Conservation (phyloP, 805 yeast species). For the Huiozyma sinensis region DNA sequence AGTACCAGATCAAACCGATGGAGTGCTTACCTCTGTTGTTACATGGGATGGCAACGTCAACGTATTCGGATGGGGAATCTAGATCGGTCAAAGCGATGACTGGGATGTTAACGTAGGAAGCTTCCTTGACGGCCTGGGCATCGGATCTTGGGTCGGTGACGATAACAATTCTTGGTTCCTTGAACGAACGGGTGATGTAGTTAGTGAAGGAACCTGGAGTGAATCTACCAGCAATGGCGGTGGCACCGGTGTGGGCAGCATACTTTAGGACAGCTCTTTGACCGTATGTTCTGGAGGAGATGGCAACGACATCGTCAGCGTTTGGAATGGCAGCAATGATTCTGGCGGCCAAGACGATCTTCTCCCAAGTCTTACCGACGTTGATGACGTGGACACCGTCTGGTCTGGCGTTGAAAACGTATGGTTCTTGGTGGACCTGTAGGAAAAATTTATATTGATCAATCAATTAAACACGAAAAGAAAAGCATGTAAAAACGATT, state of each 20-base stretch:
- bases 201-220: constrained; percentile 99
- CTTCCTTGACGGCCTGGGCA: constrained; percentile 99
- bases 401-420: constrained; percentile 96
- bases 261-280: constrained; percentile 99
- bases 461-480: too few species aligned
- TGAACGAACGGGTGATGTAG: constrained; percentile 99
- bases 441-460: constrained; percentile 1
- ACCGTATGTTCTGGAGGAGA: constrained; percentile 98
- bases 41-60: constrained; percentile 99
- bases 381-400: constrained; percentile 98
- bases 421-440: constrained; percentile 25
- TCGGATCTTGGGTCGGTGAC: constrained; percentile 99
- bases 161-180: constrained; percentile 98
- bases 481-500: too few species aligned
- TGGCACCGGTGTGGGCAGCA: constrained; percentile 99
- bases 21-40: constrained; percentile 99
- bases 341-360: constrained; percentile 98
- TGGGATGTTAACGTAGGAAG: constrained; percentile 99
- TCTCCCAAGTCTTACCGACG: constrained; percentile 99
- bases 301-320: constrained; percentile 96
- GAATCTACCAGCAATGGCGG: constrained; percentile 99
- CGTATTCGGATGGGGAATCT: constrained; percentile 98
- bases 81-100: constrained; percentile 97
- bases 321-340: constrained; percentile 99
- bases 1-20: constrained; percentile 99